Conservation (phyloP, 2,329 filamentous ascomycete genomes). For the Arachnopeziza araneosa region DNA sequence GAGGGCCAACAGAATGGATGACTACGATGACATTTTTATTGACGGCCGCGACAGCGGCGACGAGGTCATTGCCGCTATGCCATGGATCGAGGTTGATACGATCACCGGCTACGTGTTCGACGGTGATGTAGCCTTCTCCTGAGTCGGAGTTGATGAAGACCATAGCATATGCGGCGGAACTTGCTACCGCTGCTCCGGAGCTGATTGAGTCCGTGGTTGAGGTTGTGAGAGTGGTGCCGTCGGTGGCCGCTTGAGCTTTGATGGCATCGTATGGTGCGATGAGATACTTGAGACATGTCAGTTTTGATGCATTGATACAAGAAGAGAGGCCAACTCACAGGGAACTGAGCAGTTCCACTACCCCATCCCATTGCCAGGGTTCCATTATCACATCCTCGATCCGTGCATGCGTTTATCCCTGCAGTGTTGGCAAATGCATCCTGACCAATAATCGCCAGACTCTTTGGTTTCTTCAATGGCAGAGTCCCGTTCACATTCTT, state of each 20-base stretch:
- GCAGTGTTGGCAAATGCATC: conserved; percentile 54
- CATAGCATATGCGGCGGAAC: conserved; percentile 55
- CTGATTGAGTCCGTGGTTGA: conserved; percentile 46
- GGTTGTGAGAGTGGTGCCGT: conserved; percentile 48
- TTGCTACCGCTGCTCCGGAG: conserved; percentile 20
- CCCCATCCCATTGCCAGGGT: conserved; percentile 59
- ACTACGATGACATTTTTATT: conserved; percentile 60
- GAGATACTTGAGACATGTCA: conserved; percentile 41
- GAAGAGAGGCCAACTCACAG: conserved; percentile 5
- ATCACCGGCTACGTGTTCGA: conserved; percentile 41
- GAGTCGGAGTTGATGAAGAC: conserved; percentile 64
- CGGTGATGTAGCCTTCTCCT: conserved; percentile 58
- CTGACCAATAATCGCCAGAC: conserved; percentile 56
- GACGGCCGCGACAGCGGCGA: conserved; percentile 49
- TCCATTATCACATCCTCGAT: conserved; percentile 55
- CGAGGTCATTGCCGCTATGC: conserved; percentile 42
- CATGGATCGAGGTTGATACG: conserved; percentile 61
- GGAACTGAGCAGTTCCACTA: conserved; percentile 50
- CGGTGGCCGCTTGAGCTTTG: conserved; percentile 46
- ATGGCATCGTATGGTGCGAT: conserved; percentile 61
- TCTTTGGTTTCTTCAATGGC: conserved; percentile 48
- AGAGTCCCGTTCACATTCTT: conserved; percentile 56
- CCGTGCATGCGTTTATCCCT: conserved; percentile 58
- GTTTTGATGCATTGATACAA: neutral
- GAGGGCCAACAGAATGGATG: conserved; percentile 56